Evolutionary conservation across 2,329 filamentous ascomycete species (phyloP).

Genomic region (Magnaporthiopsis rhizophila): DNA sequence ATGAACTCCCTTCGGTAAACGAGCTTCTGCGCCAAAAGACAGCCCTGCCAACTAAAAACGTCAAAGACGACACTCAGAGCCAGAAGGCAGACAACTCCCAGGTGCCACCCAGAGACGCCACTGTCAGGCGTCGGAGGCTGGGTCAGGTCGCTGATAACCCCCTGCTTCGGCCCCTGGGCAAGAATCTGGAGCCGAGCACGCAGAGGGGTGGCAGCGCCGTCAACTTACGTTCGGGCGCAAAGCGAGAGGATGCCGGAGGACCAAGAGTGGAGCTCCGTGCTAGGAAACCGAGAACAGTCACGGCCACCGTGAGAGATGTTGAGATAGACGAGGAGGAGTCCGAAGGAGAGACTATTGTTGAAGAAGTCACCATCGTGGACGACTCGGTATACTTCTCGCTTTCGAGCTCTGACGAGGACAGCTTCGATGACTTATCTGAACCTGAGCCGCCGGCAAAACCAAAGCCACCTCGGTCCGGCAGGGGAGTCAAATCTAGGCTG

Average conservation of each 20-base stretch:
- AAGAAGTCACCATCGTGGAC: constrained; percentile 15
- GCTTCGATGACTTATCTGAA: constrained; percentile 12
- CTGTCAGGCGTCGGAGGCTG: constrained; percentile 17
- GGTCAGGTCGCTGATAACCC: constrained; percentile 14
- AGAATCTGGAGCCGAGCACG: constrained; percentile 3
- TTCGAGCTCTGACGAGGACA: constrained; percentile 9
- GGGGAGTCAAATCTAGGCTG: not conserved
- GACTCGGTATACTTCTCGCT: constrained; percentile 11
- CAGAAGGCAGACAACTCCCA: not conserved
- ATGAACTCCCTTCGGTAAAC: constrained; percentile 7
- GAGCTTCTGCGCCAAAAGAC: not conserved
- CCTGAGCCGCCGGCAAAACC: constrained; percentile 6
- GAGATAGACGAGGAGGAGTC: constrained; percentile 61
- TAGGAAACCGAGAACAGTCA: constrained; percentile 10
- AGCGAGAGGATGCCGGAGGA: not conserved
- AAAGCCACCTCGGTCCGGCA: not conserved
- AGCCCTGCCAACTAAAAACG: not conserved
- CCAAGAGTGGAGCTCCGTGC: constrained; percentile 14
- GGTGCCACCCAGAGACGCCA: constrained; percentile 9
- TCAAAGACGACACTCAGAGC: not conserved
- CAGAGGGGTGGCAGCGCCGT: not conserved
- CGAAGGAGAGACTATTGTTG: constrained; percentile 51
- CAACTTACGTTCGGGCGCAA: not conserved
- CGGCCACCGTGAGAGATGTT: constrained; percentile 3
- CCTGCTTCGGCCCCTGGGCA: constrained; percentile 16